phyloP scores from a whole-genome alignment of 768 basidiomycete species.

The Neoboletus magnificus region DNA sequence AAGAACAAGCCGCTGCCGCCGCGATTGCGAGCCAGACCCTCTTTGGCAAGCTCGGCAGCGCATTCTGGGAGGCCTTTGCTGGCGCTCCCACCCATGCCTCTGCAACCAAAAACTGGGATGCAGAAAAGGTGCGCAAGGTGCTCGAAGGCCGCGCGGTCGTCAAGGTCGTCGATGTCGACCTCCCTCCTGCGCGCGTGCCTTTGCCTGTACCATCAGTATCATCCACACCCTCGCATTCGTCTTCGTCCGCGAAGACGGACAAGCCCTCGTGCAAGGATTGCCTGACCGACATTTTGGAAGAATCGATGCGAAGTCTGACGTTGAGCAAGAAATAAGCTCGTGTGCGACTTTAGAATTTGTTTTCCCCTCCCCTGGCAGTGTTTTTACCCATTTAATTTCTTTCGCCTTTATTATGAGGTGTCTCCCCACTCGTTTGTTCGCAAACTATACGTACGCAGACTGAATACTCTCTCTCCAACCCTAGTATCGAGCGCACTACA shows the following conservation, averaged over 20 bases:
- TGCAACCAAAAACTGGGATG: slow-evolving; percentile 48
- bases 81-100: slow-evolving; percentile 34
- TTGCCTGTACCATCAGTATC: not conserved
- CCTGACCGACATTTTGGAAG: slow-evolving; percentile 51
- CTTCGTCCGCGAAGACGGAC: slow-evolving; percentile 15
- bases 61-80: slow-evolving; percentile 91
- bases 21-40: slow-evolving; percentile 79
- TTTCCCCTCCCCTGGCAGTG: not conserved
- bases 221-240: not conserved
- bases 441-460: slow-evolving; percentile 4
- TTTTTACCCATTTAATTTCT: slow-evolving; percentile 14
- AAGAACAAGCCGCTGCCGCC: slow-evolving; percentile 41
- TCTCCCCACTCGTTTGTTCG: slow-evolving; percentile 16
- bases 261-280: slow-evolving; percentile 21
- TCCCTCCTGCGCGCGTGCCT: slow-evolving; percentile 10
- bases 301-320: slow-evolving; percentile 66
- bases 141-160: slow-evolving; percentile 82
- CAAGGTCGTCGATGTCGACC: slow-evolving; percentile 72
- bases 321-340: slow-evolving; percentile 47
- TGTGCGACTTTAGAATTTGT: not conserved
- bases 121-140: slow-evolving; percentile 77
- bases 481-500: slow-evolving; percentile 2
- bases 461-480: slow-evolving; percentile 11
- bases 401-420: not conserved
- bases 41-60: slow-evolving; percentile 60